A percentile compares a stretch with the other conserved stretches of the same genome.
These are phyloP conservation scores for Tilletia setariae DNA, from an alignment of 1,284 basidiomycete species.

Conservation along the genomic window DNA sequence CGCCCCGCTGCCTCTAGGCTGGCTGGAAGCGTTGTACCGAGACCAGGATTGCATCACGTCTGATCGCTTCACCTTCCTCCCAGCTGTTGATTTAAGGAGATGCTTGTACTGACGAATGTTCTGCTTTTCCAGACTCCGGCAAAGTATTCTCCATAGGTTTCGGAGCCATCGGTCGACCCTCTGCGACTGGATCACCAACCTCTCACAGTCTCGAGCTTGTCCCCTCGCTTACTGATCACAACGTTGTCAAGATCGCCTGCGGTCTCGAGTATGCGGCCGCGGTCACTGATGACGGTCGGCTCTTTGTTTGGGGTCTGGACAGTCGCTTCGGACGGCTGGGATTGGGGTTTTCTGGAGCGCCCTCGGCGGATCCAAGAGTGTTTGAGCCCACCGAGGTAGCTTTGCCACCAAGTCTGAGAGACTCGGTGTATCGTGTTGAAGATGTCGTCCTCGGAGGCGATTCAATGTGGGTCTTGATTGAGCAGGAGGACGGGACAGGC, in stretches of 20 bases:
- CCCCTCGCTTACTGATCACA: not conserved
- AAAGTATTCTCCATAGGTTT: constrained; percentile 11
- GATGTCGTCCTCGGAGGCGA: not conserved
- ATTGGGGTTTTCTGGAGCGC: not conserved
- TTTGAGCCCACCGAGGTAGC: constrained; percentile 2
- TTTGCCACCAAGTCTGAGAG: not conserved
- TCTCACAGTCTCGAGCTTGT: not conserved
- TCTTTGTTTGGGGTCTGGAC: constrained; percentile 17
- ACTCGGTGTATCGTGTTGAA: not conserved
- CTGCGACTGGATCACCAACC: not conserved
- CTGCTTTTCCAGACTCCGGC: not conserved
- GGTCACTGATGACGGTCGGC: not conserved
- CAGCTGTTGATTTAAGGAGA: too few relatives aligned
- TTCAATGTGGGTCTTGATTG: not conserved
- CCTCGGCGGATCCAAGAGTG: not conserved
- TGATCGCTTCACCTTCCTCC: not conserved
- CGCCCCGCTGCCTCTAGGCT: not conserved
- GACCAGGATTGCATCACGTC: not conserved
- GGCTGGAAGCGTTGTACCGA: not conserved
- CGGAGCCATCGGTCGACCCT: constrained; percentile 14
- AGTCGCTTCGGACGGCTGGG: constrained; percentile 6
- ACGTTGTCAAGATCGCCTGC: not conserved
- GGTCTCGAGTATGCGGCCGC: constrained; percentile 16
- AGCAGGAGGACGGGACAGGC: constrained; percentile 5
- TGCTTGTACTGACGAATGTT: not conserved